Evolutionary conservation across 2,329 filamentous ascomycete genomes (phyloP).

Genomic region (Trichophyton verrucosum): DNA sequence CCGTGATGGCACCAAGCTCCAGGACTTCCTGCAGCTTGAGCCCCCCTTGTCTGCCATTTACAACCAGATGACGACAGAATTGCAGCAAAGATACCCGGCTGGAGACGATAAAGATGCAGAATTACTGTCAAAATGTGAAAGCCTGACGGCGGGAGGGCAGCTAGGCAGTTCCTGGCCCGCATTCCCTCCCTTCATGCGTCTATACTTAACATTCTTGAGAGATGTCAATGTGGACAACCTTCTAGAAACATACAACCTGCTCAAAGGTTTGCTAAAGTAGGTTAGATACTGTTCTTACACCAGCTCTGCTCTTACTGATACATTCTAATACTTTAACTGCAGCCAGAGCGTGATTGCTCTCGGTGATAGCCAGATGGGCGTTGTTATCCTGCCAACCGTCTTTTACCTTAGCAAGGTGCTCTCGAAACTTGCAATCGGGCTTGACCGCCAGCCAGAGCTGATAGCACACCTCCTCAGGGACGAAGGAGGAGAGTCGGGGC

Average conservation of each 20-base stretch:
- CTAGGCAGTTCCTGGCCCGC: constrained; percentile 61
- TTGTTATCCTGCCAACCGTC: constrained; percentile 70
- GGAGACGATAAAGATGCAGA: constrained; percentile 38
- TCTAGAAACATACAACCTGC: constrained; percentile 58
- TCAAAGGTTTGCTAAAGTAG: constrained; percentile 64
- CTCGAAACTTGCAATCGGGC: constrained; percentile 67
- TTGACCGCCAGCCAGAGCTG: constrained; percentile 69
- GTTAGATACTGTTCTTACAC: constrained; percentile 21
- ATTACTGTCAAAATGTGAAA: constrained; percentile 42
- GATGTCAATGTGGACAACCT: constrained; percentile 68
- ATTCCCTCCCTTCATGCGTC: constrained; percentile 65
- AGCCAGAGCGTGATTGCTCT: constrained; percentile 77
- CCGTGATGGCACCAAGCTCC: constrained; percentile 53
- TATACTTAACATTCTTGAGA: constrained; percentile 69
- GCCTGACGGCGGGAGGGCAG: constrained; percentile 50
- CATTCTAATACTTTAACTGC: background rate
- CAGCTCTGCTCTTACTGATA: background rate
- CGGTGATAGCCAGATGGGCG: constrained; percentile 63
- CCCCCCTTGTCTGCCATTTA: constrained; percentile 58
- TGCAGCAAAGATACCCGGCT: constrained; percentile 47
- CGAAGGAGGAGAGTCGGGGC: constrained; percentile 34
- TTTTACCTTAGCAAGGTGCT: constrained; percentile 71
- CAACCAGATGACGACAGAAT: constrained; percentile 52
- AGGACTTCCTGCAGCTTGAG: constrained; percentile 62
- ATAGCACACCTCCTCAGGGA: constrained; percentile 48